Evolutionary conservation across 192 early-diverging fungal species (phyloP).

Genomic region (Thamnidium elegans): DNA sequence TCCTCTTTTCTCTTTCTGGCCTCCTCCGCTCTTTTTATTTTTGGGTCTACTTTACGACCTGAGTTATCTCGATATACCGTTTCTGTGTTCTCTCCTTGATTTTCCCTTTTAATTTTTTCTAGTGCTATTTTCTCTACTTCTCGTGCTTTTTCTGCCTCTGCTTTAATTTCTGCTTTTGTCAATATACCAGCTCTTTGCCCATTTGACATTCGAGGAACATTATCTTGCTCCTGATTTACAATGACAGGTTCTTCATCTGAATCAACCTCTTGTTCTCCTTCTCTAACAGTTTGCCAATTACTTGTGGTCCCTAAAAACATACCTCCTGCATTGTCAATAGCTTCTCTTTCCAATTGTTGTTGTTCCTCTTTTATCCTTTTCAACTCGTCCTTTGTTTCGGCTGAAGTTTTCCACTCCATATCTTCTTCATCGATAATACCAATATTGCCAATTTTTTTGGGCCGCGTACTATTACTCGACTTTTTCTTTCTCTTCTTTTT

Average conservation of each 20-base stretch:
- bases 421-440: slow-evolving; percentile 42
- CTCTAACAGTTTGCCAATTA: slow-evolving; percentile 30
- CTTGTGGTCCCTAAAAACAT: slow-evolving; percentile 13
- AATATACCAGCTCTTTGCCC: slow-evolving; percentile 33
- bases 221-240: slow-evolving; percentile 16
- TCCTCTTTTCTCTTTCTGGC: slow-evolving; percentile 28
- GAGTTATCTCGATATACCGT: slow-evolving; percentile 37
- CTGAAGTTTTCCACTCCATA: slow-evolving; percentile 18
- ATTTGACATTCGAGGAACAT: slow-evolving; percentile 31
- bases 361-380: slow-evolving; percentile 14
- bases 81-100: slow-evolving; percentile 22
- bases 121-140: slow-evolving; percentile 9
- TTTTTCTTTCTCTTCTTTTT: slow-evolving; percentile 40
- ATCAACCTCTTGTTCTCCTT: not conserved
- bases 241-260: slow-evolving; percentile 22
- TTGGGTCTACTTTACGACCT: slow-evolving; percentile 34
- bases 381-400: slow-evolving; percentile 2
- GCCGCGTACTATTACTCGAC: not conserved
- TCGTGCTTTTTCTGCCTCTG: slow-evolving; percentile 25
- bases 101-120: slow-evolving; percentile 12
- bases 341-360: slow-evolving; percentile 10
- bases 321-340: not conserved
- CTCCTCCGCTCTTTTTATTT: slow-evolving; percentile 32
- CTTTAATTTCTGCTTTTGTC: slow-evolving; percentile 28
- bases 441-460: slow-evolving; percentile 35